Percentiles rank a stretch among this genome's conserved stretches.
These are phyloP conservation scores for Fusarium sacchari DNA, from an alignment of 2,329 filamentous ascomycete species.

Conservation along the genomic window DNA sequence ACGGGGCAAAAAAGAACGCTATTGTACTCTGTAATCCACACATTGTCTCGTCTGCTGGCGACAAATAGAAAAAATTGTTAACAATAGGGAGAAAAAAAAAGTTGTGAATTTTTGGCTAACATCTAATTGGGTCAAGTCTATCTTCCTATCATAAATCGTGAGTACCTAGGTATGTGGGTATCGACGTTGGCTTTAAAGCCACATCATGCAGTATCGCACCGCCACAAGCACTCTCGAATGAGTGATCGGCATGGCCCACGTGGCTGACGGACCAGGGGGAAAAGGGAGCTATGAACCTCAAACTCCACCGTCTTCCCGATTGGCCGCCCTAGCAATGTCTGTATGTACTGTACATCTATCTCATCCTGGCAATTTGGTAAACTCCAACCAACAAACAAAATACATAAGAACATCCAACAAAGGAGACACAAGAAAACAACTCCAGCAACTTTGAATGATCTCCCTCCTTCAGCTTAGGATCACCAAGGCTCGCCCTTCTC, in stretches of 20 bases:
- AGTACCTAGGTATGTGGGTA: neutral
- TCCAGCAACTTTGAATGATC: neutral
- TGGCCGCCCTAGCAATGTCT: conserved; percentile 25
- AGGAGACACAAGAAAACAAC: neutral
- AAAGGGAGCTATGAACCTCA: conserved; percentile 4
- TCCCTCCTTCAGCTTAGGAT: neutral
- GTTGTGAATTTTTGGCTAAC: conserved; percentile 18
- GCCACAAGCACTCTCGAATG: conserved; percentile 1
- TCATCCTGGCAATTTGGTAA: neutral
- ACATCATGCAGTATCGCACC: conserved; percentile 10
- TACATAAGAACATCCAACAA: neutral
- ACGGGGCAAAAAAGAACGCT: conserved; percentile 10
- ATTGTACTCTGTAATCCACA: conserved; percentile 15
- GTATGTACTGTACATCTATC: neutral
- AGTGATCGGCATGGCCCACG: conserved; percentile 32
- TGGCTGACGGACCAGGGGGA: conserved; percentile 27
- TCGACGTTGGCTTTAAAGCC: conserved; percentile 7
- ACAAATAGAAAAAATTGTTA: conserved; percentile 10
- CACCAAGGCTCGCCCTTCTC: neutral
- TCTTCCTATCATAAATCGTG: neutral
- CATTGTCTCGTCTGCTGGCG: conserved; percentile 8
- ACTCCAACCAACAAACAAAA: neutral
- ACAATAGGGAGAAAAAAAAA: conserved; percentile 3
- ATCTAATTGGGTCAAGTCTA: conserved; percentile 23
- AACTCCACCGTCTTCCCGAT: conserved; percentile 36